Evolutionary conservation across 2,329 filamentous ascomycete species (phyloP), one percentile per base, ranked within the genome.

Genomic region (Colletotrichum sp.): DNA sequence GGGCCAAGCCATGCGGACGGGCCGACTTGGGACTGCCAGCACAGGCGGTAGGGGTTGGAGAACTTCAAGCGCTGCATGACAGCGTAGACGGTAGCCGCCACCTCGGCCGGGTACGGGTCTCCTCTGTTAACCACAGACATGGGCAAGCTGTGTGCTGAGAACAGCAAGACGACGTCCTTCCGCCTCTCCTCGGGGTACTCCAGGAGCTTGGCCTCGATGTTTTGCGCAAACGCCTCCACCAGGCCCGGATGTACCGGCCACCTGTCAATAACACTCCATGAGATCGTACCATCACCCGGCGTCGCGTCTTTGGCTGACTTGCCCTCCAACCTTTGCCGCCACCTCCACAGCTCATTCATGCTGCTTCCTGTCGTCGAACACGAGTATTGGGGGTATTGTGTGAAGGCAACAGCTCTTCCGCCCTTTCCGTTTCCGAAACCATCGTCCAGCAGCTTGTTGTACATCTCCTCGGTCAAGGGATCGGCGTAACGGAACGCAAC

Each of bases 11-110:
- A 99, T 24, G 97, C 94, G 32, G 94, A 95, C 0, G 98, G 97
- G 9, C 98, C 97, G 78, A 99, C 97, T 86, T 99, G 97, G 7
- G 96, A 98, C 85, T 99, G 97, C 97, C 97, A 99, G 82, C 96
- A 97, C 21, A 99, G 89, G 71, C 97, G 93, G 86, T 98, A 99
- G 8, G 94, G 95, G 86, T 99, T 97, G 77, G 92, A 93, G 85
- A 97, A 96, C 36, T 93, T 93, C 16, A 99, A 90, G 65, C 95
- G 91, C 83, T 98, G 92, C 94, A 98, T 98, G n/a, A 99, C 96
- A 4, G 96, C 96, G 82, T 98, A 93, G 10, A 99, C 97, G 0
- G 97, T 99, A 12, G 97, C 97, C 8, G 95, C 96, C 8, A 99
- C 97, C 84, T 99, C 97, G 36, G 95, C 94, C 2, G 97, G 96